phyloP scores from a whole-genome alignment of 352 stramenopile genomes.

The Phytopythium chamaehyphon region DNA sequence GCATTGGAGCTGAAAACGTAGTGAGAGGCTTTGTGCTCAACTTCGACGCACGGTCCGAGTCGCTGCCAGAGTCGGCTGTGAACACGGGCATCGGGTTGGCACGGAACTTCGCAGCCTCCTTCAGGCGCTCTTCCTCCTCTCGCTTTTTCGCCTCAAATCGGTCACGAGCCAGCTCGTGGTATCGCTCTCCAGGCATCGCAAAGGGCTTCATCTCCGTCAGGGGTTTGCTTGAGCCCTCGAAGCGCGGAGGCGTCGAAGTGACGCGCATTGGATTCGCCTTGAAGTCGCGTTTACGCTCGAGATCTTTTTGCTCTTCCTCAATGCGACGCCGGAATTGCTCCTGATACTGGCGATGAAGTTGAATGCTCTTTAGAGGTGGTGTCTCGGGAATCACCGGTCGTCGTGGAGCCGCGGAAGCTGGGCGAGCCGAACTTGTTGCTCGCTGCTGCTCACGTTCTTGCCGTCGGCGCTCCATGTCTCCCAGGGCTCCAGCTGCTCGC shows the following conservation, averaged over 20 bases:
- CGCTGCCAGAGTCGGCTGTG: slow-evolving; percentile 8
- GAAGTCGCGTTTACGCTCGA: slow-evolving; percentile 54
- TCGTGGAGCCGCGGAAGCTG: slow-evolving; percentile 15
- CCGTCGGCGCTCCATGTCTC: slow-evolving; percentile 34
- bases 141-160: slow-evolving; percentile 49
- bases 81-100: slow-evolving; percentile 68
- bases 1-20: slow-evolving; percentile 41
- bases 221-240: slow-evolving; percentile 68
- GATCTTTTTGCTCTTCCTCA: slow-evolving; percentile 52
- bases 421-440: slow-evolving; percentile 7
- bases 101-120: slow-evolving; percentile 41
- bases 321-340: slow-evolving; percentile 60
- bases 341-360: slow-evolving; percentile 68
- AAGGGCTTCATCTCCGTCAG: slow-evolving; percentile 71
- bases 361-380: slow-evolving; percentile 64
- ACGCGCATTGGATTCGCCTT: slow-evolving; percentile 68
- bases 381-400: slow-evolving; percentile 64
- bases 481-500: slow-evolving; percentile 18
- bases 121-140: slow-evolving; percentile 50
- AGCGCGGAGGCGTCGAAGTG: slow-evolving; percentile 43
- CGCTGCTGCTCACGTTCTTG: slow-evolving; percentile 37
- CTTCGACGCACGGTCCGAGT: slow-evolving; percentile 14
- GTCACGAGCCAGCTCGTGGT: slow-evolving; percentile 54
- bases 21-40: slow-evolving; percentile 37
- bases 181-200: slow-evolving; percentile 43